Evolutionary conservation across 2,329 filamentous ascomycete genomes (phyloP), one percentile per base, ranked within the genome.

Genomic region (Purpureocillium lavendulum): DNA sequence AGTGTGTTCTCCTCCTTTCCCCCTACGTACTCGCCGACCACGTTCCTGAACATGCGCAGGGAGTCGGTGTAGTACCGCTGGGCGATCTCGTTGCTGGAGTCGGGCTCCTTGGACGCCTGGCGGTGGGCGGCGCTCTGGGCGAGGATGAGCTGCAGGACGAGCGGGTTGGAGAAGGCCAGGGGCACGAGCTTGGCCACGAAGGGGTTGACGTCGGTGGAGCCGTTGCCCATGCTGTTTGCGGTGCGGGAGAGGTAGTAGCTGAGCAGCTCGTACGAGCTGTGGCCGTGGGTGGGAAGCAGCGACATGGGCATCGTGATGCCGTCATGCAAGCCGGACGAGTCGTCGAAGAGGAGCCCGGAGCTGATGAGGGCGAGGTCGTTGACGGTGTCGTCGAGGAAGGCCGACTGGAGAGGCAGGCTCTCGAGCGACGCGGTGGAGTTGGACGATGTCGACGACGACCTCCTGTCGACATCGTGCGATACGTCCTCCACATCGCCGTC

Each of bases 151-250:
- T 70, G 67, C 4, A 70, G 38, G 2, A 70, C 57, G 0, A 71
- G 57, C 3, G 67, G 61, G 35, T 65, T 66, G 28, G 61, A 62
- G 30, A 70, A 70, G 3, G 67, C 64, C 2, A 71, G 43, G 0
- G 66, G 66, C 4, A 70, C 59, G 17, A 71, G 57, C 38, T 69
- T 65, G 18, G 62, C 60, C 14, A 69, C 51, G 36, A 70, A 69
- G 1, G 66, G 67, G 33, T 71, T 70, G 32, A 65, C 53, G 2
- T 60, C 56, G 1, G 66, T 68, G 1, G 67, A 66, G 1, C 65
- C 66, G 39, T 70, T 70, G 26, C 63, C 66, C 66, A 70, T 69
- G 37, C 64, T 67, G 33, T 62, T 61, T 13, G 65, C 61, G 0
- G 66, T 70, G 2, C 62, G 64, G 2, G 56, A 50, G 6, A 69